Evolutionary conservation across 768 basidiomycete genomes (phyloP), one percentile per base, ranked within the genome.

Genomic region (Cubamyces lactineus): DNA sequence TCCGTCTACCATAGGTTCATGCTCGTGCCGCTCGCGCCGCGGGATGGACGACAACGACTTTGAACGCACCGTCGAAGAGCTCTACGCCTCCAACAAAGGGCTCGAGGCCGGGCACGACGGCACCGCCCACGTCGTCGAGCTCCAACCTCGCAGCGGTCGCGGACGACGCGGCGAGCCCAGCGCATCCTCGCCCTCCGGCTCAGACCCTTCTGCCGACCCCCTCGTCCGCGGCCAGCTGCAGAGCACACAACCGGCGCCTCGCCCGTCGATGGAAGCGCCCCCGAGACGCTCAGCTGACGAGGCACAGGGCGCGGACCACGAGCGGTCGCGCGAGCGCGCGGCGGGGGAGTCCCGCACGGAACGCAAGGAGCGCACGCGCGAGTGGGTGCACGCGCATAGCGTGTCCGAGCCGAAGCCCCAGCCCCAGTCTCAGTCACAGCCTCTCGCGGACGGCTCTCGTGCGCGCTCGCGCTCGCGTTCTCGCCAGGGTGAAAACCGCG

Each of bases 361-460:
- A 30, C 53, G 58, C 23, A 59, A 54, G 48, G 53, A 46, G 24
- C 63, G 63, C 47, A 59, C 57, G 57, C 63, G 57, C 48, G 63
- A 64, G 48, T 64, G 63, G 63, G 52, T 64, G 57, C 57, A 58
- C n/a, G 57, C 58, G 57, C 53, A 50, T 8, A 59, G 57, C 63
- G 23, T 21, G 39, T 58, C 57, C 48, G 57, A 58, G 38, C 56
- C 56, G 12, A 47, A 23, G 28, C 28, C 28, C 28, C 28, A 28
- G 28, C 28, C 28, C 28, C 28, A 28, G 28, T 7, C 28, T 28
- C 28, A 28, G 23, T 13, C 12, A 17, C 21, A 40, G 13, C 16
- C n/a, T 11, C 16, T 7, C 23, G 38, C 34, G 23, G 46, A 24
- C 19, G 46, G 23, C 24, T 11, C 47, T 19, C 47, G 50, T 28